Conservation (phyloP, 768 basidiomycete genomes). For the Floccularia luteovirens region DNA sequence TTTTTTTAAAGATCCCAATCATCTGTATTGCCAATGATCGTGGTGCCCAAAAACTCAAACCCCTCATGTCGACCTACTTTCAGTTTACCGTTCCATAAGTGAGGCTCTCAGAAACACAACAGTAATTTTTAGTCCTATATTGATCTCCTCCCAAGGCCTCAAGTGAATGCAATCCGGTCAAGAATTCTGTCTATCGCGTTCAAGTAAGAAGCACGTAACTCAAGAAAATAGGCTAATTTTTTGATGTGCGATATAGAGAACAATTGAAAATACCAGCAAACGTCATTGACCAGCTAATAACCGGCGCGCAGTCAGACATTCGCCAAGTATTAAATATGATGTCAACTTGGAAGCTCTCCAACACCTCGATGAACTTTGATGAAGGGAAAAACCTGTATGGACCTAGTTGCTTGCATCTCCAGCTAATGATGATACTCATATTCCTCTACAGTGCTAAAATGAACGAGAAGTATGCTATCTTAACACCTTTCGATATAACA, state of each 20-base stretch:
- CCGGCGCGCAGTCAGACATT: slow-evolving; percentile 90
- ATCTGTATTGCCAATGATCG: slow-evolving; percentile 97
- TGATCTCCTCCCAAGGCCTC: slow-evolving; percentile 58
- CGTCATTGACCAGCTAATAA: slow-evolving; percentile 87
- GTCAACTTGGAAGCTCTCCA: slow-evolving; percentile 93
- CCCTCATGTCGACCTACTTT: slow-evolving; percentile 67
- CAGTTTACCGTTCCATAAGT: slow-evolving; percentile 75
- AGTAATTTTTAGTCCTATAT: slow-evolving; percentile 5
- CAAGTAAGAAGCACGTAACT: slow-evolving; percentile 52
- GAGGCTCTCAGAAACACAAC: slow-evolving; percentile 9
- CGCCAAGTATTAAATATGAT: slow-evolving; percentile 97
- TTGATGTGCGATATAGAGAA: slow-evolving; percentile 45
- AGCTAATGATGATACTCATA: not conserved
- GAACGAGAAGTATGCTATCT: slow-evolving; percentile 89
- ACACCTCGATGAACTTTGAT: slow-evolving; percentile 78
- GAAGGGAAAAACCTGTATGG: slow-evolving; percentile 86
- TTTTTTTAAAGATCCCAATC: slow-evolving; percentile 71
- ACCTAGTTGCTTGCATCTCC: not conserved
- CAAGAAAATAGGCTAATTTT: not conserved
- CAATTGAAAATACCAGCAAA: slow-evolving; percentile 88
- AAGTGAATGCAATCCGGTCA: slow-evolving; percentile 69
- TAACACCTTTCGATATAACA: slow-evolving; percentile 92
- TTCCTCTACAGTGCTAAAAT: slow-evolving; percentile 54
- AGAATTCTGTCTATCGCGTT: slow-evolving; percentile 81
- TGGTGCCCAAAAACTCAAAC: slow-evolving; percentile 85